These are phyloP conservation scores for Dictyostelium capitatum DNA, from an alignment of 78 protist genomes.

Conservation along the genomic window DNA sequence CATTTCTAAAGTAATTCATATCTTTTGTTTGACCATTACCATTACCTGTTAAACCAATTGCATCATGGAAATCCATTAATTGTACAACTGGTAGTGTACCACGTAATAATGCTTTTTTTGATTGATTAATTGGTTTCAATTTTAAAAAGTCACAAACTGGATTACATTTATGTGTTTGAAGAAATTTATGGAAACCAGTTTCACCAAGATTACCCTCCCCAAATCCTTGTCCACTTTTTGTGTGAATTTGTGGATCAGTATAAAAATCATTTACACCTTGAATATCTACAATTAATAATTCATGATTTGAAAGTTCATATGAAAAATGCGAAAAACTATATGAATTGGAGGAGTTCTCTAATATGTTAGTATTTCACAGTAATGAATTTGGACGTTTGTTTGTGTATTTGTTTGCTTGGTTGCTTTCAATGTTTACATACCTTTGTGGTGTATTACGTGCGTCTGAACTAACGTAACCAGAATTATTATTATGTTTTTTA, in stretches of 20 bases:
- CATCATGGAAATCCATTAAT: slow-evolving; percentile 77
- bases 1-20: slow-evolving; percentile 55
- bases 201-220: slow-evolving; percentile 93
- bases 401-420: no score
- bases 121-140: slow-evolving; percentile 48
- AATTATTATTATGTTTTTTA: slow-evolving; percentile 91
- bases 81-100: slow-evolving; percentile 74
- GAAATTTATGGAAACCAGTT: slow-evolving; percentile 84
- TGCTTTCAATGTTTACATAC: slow-evolving; percentile 41
- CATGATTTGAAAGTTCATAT: slow-evolving; percentile 72
- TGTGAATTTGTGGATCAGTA: slow-evolving; percentile 95
- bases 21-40: slow-evolving; percentile 17
- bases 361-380: no score
- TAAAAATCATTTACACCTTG: slow-evolving; percentile 94
- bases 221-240: slow-evolving; percentile 82
- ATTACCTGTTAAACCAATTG: slow-evolving; percentile 50
- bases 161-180: slow-evolving; percentile 90
- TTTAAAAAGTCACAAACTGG: slow-evolving; percentile 84
- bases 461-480: slow-evolving; percentile 83
- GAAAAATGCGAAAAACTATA: slow-evolving; percentile 87
- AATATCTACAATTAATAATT: slow-evolving; percentile 89
- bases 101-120: slow-evolving; percentile 45
- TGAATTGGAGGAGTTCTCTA: no score
- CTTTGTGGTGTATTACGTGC: slow-evolving; percentile 93
- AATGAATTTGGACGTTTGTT: no score